A percentile compares a stretch with the other conserved stretches of the same genome.
These are phyloP conservation scores for Kodamaea restingae DNA, from an alignment of 805 yeast genomes.

Conservation along the genomic window DNA sequence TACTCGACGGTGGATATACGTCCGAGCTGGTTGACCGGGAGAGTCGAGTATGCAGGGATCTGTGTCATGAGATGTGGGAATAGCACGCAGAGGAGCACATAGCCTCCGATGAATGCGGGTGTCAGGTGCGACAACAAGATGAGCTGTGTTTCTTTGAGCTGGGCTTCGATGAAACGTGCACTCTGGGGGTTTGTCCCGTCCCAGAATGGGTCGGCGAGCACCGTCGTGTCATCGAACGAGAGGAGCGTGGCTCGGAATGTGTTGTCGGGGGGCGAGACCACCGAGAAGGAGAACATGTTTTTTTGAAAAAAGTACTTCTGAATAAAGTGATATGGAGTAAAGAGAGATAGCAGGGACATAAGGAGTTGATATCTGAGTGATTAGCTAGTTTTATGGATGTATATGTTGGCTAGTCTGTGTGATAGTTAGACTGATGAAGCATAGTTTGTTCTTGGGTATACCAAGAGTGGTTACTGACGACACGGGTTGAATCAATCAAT, in stretches of 20 bases:
- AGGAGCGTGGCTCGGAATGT: constrained; percentile 47
- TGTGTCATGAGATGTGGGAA: constrained; percentile 53
- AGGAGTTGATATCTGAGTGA: no score
- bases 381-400: no score
- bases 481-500: no score
- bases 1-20: constrained; percentile 80
- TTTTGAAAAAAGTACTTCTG: not conserved
- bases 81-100: constrained; percentile 55
- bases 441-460: no score
- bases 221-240: constrained; percentile 52
- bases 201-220: constrained; percentile 77
- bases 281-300: constrained; percentile 9
- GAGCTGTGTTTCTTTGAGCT: constrained; percentile 49
- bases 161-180: constrained; percentile 31
- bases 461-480: no score
- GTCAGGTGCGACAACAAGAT: constrained; percentile 87
- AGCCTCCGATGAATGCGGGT: constrained; percentile 75
- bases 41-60: constrained; percentile 78
- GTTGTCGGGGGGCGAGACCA: constrained; percentile 12
- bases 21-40: constrained; percentile 88
- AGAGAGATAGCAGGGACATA: not conserved
- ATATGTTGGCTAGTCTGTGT: no score
- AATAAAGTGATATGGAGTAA: not conserved
- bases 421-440: no score
- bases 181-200: constrained; percentile 44